phyloP scores from a whole-genome alignment of 371 early-diverging fungal genomes.

The Rhizomucor pusillus region DNA sequence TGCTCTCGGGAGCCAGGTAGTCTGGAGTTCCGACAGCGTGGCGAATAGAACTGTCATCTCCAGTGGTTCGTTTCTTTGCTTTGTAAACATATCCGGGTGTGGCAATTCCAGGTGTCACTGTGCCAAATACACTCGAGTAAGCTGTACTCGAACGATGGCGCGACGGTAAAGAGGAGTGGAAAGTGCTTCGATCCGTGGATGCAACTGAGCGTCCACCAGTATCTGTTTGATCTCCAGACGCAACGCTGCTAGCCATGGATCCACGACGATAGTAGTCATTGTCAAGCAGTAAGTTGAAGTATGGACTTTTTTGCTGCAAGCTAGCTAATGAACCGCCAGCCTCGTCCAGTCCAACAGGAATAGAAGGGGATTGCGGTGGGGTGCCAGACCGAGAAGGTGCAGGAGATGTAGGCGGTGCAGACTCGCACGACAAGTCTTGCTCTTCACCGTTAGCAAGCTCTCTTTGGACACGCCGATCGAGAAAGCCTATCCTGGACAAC shows the following conservation, averaged over 20 bases:
- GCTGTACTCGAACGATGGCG: conserved; percentile 22
- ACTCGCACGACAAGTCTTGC: neutral
- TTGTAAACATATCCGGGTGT: conserved; percentile 25
- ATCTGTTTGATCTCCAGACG: conserved; percentile 9
- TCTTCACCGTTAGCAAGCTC: conserved; percentile 30
- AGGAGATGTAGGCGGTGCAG: conserved; percentile 37
- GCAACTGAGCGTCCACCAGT: conserved; percentile 1
- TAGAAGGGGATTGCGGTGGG: conserved; percentile 11
- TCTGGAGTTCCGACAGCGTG: conserved; percentile 92
- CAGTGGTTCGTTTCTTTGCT: conserved; percentile 1
- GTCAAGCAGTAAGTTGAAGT: conserved; percentile 22
- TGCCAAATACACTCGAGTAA: conserved; percentile 9
- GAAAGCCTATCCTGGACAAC: conserved; percentile 82
- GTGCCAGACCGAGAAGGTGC: conserved; percentile 34
- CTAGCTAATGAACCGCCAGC: conserved; percentile 3
- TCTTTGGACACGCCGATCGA: conserved; percentile 75
- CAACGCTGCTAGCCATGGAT: conserved; percentile 22
- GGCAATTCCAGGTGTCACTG: conserved; percentile 4
- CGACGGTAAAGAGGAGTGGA: too few relatives aligned
- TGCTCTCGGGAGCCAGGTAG: conserved; percentile 95
- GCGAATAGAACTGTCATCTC: conserved; percentile 3
- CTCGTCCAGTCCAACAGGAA: conserved; percentile 12
- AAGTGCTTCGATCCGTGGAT: too few relatives aligned
- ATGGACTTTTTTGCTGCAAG: conserved; percentile 30
- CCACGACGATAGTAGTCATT: conserved; percentile 29